phyloP scores from a whole-genome alignment of 2,329 filamentous ascomycete species.

The Diaporthe nobilis region DNA sequence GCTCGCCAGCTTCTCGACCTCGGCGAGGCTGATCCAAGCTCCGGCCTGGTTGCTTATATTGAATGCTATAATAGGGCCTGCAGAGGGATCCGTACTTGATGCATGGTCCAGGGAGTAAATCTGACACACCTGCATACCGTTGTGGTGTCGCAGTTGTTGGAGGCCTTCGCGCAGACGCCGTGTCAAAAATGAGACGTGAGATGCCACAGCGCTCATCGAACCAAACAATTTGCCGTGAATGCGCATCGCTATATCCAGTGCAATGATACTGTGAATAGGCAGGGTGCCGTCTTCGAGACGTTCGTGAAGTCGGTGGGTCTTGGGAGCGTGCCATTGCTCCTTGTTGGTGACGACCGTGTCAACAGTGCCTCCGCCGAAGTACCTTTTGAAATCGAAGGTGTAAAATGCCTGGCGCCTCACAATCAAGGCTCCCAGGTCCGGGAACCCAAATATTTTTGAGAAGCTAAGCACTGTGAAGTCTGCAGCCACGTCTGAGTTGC shows the following conservation, averaged over 20 bases:
- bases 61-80: slow-evolving; percentile 86
- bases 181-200: slow-evolving; percentile 78
- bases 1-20: slow-evolving; percentile 88
- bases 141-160: slow-evolving; percentile 74
- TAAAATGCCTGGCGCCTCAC: slow-evolving; percentile 79
- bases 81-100: slow-evolving; percentile 51
- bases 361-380: slow-evolving; percentile 96
- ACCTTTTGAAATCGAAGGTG: slow-evolving; percentile 77
- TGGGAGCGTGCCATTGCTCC: slow-evolving; percentile 86
- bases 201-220: slow-evolving; percentile 77
- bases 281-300: slow-evolving; percentile 92
- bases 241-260: slow-evolving; percentile 80
- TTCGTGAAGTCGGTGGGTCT: slow-evolving; percentile 80
- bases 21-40: slow-evolving; percentile 83
- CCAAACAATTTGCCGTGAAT: slow-evolving; percentile 79
- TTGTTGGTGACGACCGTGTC: slow-evolving; percentile 86
- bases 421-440: slow-evolving; percentile 88
- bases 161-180: slow-evolving; percentile 72
- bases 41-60: slow-evolving; percentile 80
- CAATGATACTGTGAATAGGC: slow-evolving; percentile 91
- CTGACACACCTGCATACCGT: slow-evolving; percentile 74
- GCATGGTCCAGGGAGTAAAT: slow-evolving; percentile 68
- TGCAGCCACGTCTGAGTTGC: slow-evolving; percentile 72
- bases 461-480: slow-evolving; percentile 92
- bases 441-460: slow-evolving; percentile 99